These are phyloP conservation scores for Firmiana major DNA, from an alignment of 345 rosid species.

Conservation along the genomic window DNA sequence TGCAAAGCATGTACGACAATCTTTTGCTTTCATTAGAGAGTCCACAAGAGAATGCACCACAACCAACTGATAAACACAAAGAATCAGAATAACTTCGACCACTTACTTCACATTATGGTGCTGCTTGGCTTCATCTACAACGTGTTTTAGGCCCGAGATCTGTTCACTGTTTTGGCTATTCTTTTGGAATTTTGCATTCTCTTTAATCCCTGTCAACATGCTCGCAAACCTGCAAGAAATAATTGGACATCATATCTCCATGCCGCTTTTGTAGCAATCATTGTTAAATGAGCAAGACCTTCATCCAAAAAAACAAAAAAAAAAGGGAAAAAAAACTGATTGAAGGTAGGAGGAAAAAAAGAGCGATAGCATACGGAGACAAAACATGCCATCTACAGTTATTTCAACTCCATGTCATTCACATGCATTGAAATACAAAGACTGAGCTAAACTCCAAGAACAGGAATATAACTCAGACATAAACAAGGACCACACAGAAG, in stretches of 20 bases:
- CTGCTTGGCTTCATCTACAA: slow-evolving; percentile 80
- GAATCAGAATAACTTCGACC: background rate
- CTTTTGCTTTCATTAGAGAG: background rate
- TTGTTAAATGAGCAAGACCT: background rate
- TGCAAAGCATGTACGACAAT: background rate
- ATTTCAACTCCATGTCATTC: background rate
- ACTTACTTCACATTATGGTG: slow-evolving; percentile 79
- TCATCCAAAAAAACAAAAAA: background rate
- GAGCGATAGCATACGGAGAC: background rate
- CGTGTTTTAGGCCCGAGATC: slow-evolving; percentile 58
- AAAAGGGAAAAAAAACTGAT: background rate
- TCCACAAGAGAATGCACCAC: background rate
- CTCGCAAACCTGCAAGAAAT: slow-evolving; percentile 70
- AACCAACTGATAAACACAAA: slow-evolving; percentile 1
- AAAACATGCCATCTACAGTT: background rate
- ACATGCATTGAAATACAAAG: background rate
- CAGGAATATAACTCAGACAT: background rate
- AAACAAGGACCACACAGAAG: background rate
- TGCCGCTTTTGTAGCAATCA: background rate
- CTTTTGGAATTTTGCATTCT: slow-evolving; percentile 81
- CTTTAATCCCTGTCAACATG: slow-evolving; percentile 87
- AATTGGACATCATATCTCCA: slow-evolving; percentile 1
- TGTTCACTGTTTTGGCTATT: slow-evolving; percentile 41
- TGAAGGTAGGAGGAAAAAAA: background rate
- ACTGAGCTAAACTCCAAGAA: background rate